phyloP scores from a whole-genome alignment of 345 rosid genomes.

The Ricinus communis region DNA sequence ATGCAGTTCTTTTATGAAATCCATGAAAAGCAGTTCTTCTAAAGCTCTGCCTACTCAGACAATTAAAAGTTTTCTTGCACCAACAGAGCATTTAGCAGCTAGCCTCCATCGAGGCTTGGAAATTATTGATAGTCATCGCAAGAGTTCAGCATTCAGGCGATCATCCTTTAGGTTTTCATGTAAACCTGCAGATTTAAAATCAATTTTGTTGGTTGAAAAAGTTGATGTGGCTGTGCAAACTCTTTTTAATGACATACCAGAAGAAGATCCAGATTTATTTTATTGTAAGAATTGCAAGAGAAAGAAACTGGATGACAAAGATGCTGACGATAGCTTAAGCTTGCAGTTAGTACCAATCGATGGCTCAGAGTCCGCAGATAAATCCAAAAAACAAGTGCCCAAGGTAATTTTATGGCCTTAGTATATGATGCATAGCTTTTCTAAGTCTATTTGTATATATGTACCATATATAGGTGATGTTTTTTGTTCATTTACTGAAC shows the following conservation, averaged over 20 bases:
- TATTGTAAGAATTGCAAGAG: constrained; percentile 67
- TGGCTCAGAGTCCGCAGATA: constrained; percentile 57
- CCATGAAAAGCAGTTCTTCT: constrained; percentile 33
- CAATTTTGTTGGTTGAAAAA: constrained; percentile 45
- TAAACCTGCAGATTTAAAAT: constrained; percentile 54
- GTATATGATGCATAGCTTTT: not conserved
- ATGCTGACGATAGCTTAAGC: constrained; percentile 46
- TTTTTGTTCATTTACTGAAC: constrained; percentile 21
- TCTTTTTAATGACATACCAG: constrained; percentile 34
- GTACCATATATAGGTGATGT: not conserved
- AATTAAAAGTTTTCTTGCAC: constrained; percentile 39
- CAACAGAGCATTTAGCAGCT: constrained; percentile 83
- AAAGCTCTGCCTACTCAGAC: constrained; percentile 37
- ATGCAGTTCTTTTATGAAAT: constrained; percentile 39
- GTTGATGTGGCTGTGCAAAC: constrained; percentile 89
- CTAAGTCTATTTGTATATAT: no score
- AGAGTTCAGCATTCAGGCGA: constrained; percentile 68
- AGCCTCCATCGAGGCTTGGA: constrained; percentile 95
- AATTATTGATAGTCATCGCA: constrained; percentile 67
- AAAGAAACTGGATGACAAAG: constrained; percentile 46
- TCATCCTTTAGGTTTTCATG: constrained; percentile 71
- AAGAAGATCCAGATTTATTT: constrained; percentile 35
- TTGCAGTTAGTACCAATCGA: constrained; percentile 63
- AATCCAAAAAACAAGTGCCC: constrained; percentile 68
- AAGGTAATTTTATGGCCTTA: constrained; percentile 50